Evolutionary conservation across 768 basidiomycete genomes (phyloP).

Genomic region (Termitomyces sp.): DNA sequence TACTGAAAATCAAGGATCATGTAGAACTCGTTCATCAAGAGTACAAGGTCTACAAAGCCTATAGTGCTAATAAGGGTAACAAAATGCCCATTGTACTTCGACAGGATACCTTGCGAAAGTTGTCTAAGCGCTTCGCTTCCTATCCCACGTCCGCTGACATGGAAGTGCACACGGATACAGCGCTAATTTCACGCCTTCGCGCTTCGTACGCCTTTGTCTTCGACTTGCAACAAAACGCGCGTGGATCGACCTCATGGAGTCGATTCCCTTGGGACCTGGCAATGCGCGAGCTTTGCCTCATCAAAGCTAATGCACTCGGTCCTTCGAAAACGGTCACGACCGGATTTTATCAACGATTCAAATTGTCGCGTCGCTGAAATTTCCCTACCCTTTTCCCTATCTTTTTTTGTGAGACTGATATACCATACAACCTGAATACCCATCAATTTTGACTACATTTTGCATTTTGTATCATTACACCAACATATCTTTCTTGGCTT

Average conservation of each 20-base stretch:
- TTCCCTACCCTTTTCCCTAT: not conserved
- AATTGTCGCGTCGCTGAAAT: constrained; percentile 15
- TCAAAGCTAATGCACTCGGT: constrained; percentile 43
- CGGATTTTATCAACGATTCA: constrained; percentile 41
- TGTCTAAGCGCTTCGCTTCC: constrained; percentile 39
- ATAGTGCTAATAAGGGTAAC: constrained; percentile 8
- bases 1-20: constrained; percentile 34
- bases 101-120: constrained; percentile 42
- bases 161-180: constrained; percentile 24
- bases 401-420: not conserved
- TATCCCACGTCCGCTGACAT: constrained; percentile 24
- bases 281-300: constrained; percentile 43
- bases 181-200: constrained; percentile 30
- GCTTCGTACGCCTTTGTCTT: constrained; percentile 50
- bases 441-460: not conserved
- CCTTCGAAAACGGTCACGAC: constrained; percentile 34
- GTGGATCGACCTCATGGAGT: constrained; percentile 17
- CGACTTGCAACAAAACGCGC: constrained; percentile 21
- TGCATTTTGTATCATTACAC: not conserved
- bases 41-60: constrained; percentile 19
- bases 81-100: constrained; percentile 36
- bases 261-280: constrained; percentile 53
- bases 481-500: not conserved
- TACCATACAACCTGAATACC: not conserved
- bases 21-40: constrained; percentile 29